Conservation (phyloP, 2,329 filamentous ascomycete species). For the Orbilia brochopaga region DNA sequence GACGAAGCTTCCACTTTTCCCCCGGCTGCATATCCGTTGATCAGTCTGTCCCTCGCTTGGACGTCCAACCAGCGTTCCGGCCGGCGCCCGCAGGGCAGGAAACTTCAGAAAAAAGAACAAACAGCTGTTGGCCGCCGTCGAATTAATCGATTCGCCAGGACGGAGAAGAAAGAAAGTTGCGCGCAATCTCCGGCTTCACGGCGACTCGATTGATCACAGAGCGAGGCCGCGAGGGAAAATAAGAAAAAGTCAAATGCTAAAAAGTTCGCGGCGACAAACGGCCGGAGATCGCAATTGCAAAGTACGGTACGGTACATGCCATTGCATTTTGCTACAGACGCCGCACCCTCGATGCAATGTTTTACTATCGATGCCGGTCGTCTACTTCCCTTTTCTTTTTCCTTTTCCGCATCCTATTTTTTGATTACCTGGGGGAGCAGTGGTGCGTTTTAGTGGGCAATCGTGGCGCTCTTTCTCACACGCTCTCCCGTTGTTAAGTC, state of each 20-base stretch:
- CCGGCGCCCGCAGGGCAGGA: background rate
- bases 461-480: slow-evolving; percentile 49
- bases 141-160: background rate
- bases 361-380: background rate
- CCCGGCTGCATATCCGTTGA: slow-evolving; percentile 36
- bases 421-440: slow-evolving; percentile 1
- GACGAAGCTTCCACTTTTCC: slow-evolving; percentile 33
- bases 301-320: too few relatives aligned
- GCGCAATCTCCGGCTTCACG: slow-evolving; percentile 1
- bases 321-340: background rate
- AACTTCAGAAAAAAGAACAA: background rate
- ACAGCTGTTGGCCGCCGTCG: slow-evolving; percentile 36
- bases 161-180: background rate
- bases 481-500: slow-evolving; percentile 42
- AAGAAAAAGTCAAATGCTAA: too few relatives aligned
- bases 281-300: background rate
- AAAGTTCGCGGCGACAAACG: slow-evolving; percentile 1
- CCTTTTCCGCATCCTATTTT: slow-evolving; percentile 16
- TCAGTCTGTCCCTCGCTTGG: slow-evolving; percentile 39
- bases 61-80: slow-evolving; percentile 26
- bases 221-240: too few relatives aligned
- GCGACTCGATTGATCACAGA: background rate
- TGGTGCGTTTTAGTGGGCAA: slow-evolving; percentile 21
- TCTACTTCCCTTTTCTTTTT: slow-evolving; percentile 16
- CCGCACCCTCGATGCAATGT: background rate